Evolutionary conservation across 2,329 filamentous ascomycete genomes (phyloP), one percentile per base, ranked within the genome.

Genomic region (Aplosporella prunicola): DNA sequence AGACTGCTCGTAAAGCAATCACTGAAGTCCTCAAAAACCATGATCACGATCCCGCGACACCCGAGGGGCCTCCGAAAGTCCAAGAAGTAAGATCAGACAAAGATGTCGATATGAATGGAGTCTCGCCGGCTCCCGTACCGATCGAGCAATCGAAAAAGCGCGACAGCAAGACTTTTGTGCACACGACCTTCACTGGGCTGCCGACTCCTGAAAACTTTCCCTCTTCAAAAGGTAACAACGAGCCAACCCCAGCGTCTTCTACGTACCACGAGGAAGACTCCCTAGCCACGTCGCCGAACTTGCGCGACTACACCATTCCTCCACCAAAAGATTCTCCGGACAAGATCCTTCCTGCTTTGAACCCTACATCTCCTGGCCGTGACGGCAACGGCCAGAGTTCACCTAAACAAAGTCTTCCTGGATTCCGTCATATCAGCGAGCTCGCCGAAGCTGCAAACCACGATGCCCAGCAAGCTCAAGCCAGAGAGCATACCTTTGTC

Each of bases 291-390:
- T 53, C 55, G 5, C 49, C 51, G 11, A 48, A 49, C 18, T 50
- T 60, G 13, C 49, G 46, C 23, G 50, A 52, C 25, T 40, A 57
- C 8, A 51, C 51, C n/a, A 58, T 60, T 22, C 52, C 55, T 9
- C 45, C 46, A 18, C 49, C 52, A n/a, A 45, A 47, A 39, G 52
- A 40, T 2, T 45, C 51, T 15, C 47, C 43, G 7, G 49, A 47
- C 23, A 48, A 58, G 20, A 60, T 48, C n/a, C 49, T 62, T 9
- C 57, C 57, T 9, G 54, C 52, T 10, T 43, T 62, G 4, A 52
- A 54, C 10, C 50, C 48, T 3, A 48, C 49, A 5, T 56, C 56
- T 9, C 53, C 57, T 7, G 46, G 46, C 9, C 45, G 46, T 24
- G 55, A 58, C 35, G 49, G 47, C 16, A n/a, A 20, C 9, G 39